Conservation (phyloP, 2,329 filamentous ascomycete species). For the Cercospora sp. region DNA sequence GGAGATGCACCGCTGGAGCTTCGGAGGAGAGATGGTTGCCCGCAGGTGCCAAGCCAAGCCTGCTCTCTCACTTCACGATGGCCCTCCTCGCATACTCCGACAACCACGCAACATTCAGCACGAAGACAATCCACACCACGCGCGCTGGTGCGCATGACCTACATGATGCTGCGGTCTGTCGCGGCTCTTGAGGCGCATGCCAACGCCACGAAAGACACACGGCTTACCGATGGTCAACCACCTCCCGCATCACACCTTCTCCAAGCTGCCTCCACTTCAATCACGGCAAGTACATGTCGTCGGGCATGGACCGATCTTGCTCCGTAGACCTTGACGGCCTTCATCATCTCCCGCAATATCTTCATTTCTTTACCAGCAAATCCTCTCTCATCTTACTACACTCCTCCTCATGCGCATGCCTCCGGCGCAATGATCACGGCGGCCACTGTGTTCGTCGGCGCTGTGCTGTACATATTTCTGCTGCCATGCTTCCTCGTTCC, state of each 20-base stretch:
- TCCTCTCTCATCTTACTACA: not conserved
- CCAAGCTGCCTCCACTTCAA: not conserved
- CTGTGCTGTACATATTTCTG: not conserved
- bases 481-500: not conserved
- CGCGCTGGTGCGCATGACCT: not conserved
- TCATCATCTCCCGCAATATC: not conserved
- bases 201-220: not conserved
- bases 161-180: not conserved
- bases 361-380: not conserved
- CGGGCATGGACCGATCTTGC: not conserved
- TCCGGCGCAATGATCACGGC: not conserved
- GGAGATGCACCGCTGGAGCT: not conserved
- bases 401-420: not conserved
- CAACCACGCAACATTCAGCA: not conserved
- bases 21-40: conserved; percentile 11
- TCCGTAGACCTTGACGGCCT: not conserved
- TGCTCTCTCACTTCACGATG: not conserved
- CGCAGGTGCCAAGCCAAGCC: conserved; percentile 6
- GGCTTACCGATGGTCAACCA: not conserved
- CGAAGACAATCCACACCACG: not conserved
- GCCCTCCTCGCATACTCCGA: not conserved
- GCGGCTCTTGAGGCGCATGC: not conserved
- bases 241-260: not conserved
- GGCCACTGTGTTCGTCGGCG: not conserved
- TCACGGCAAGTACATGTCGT: not conserved